Percentiles rank a stretch among this genome's conserved stretches.
Conservation (phyloP, 1,139 yeast species). For the Pichia norvegensis region DNA sequence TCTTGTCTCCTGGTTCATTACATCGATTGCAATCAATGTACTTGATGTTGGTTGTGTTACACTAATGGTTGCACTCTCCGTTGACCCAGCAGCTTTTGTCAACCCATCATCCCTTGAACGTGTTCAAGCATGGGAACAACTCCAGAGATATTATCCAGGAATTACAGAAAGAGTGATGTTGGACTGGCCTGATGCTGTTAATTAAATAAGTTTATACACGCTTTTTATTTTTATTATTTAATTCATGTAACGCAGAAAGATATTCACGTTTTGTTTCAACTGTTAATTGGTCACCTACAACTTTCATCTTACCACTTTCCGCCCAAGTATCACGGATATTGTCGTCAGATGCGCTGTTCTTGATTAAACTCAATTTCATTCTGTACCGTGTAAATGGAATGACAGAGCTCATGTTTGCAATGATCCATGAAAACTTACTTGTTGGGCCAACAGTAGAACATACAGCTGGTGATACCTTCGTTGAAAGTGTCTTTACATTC, state of each 20-base stretch:
- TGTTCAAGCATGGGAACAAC: slow-evolving; percentile 63
- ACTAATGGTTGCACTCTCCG: slow-evolving; percentile 77
- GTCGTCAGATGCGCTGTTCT: neutral
- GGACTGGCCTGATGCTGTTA: slow-evolving; percentile 11
- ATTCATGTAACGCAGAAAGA: slow-evolving; percentile 11
- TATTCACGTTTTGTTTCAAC: slow-evolving; percentile 28
- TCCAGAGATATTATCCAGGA: slow-evolving; percentile 68
- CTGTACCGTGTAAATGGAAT: slow-evolving; percentile 15
- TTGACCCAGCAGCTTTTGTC: slow-evolving; percentile 73
- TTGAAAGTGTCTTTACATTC: slow-evolving; percentile 36
- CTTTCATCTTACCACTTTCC: slow-evolving; percentile 26
- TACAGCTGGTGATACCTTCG: slow-evolving; percentile 25
- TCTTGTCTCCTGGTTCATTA: slow-evolving; percentile 69
- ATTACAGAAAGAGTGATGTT: slow-evolving; percentile 32
- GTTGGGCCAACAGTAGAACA: slow-evolving; percentile 24
- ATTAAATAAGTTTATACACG: neutral
- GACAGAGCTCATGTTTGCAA: slow-evolving; percentile 17
- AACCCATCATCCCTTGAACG: slow-evolving; percentile 33
- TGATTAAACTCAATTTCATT: slow-evolving; percentile 16
- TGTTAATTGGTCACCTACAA: slow-evolving; percentile 29
- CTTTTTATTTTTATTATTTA: neutral
- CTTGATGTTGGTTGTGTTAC: slow-evolving; percentile 81
- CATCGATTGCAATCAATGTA: slow-evolving; percentile 57
- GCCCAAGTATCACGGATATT: neutral
- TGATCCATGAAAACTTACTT: slow-evolving; percentile 14